A percentile compares a stretch with the other conserved stretches of the same genome.
phyloP scores from a whole-genome alignment of 2,329 filamentous ascomycete genomes.

The Ophiostoma sp. region DNA sequence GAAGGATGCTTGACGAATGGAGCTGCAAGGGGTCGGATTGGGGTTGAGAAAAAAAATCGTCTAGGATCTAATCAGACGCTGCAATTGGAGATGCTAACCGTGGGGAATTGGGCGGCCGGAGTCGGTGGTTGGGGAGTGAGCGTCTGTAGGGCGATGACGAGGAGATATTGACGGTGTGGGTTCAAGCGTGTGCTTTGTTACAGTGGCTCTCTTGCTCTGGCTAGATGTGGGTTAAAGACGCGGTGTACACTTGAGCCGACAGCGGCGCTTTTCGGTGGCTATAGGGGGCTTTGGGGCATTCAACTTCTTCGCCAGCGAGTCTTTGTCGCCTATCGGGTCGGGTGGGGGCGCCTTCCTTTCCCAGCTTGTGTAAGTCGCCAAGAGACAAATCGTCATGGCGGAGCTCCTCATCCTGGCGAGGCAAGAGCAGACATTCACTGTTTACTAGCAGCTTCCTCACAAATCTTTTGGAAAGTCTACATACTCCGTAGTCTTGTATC shows the following conservation, averaged over 20 bases:
- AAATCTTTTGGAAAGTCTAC: background rate
- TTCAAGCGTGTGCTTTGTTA: background rate
- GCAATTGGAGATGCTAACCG: background rate
- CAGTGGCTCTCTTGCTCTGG: background rate
- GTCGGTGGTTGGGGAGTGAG: background rate
- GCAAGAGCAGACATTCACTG: background rate
- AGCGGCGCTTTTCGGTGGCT: background rate
- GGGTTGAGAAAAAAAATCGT: background rate
- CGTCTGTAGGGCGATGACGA: conserved; percentile 8
- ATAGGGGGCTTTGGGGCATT: background rate
- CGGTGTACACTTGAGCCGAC: background rate
- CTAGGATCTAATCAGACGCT: background rate
- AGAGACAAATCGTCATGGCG: conserved; percentile 4
- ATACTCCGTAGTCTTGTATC: background rate
- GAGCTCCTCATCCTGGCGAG: background rate
- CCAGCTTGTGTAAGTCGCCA: background rate
- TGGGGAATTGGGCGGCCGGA: background rate
- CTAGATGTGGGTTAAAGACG: background rate
- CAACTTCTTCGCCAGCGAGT: background rate
- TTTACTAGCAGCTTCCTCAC: background rate
- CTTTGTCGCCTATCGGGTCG: background rate
- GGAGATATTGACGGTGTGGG: background rate
- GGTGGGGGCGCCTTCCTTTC: background rate
- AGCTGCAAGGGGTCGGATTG: background rate
- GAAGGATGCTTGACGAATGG: background rate